phyloP scores from a whole-genome alignment of 768 basidiomycete genomes.

The Tephrocybe sp. region DNA sequence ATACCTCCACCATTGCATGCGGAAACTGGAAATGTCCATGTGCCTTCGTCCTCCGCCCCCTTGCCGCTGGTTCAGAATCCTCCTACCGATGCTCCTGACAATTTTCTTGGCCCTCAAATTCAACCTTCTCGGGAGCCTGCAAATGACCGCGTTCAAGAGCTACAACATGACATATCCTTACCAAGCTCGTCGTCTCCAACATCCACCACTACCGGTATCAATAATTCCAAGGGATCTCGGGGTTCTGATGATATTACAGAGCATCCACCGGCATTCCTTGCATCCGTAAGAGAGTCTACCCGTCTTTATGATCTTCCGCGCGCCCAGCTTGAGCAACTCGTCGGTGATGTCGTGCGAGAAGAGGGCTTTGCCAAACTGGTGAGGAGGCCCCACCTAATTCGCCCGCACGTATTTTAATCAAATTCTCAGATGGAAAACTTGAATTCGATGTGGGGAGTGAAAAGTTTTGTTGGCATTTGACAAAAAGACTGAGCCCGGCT shows the following conservation, averaged over 20 bases:
- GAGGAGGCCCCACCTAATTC: too few species aligned
- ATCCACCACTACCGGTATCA: slow-evolving; percentile 10
- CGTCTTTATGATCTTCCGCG: slow-evolving; percentile 55
- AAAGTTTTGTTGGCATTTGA: slow-evolving; percentile 32
- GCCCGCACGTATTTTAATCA: not conserved
- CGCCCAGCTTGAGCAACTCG: slow-evolving; percentile 52
- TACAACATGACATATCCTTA: slow-evolving; percentile 11
- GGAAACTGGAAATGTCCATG: slow-evolving; percentile 2
- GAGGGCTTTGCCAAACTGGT: slow-evolving; percentile 81
- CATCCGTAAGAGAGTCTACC: slow-evolving; percentile 43
- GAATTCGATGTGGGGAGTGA: slow-evolving; percentile 53
- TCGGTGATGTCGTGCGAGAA: slow-evolving; percentile 65
- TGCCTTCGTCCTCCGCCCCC: slow-evolving; percentile 3
- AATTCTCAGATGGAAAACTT: slow-evolving; percentile 48
- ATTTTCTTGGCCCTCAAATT: not conserved
- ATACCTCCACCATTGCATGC: slow-evolving; percentile 4
- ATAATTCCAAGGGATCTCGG: not conserved
- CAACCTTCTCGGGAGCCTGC: not conserved
- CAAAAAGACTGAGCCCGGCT: not conserved
- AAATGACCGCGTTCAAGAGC: slow-evolving; percentile 1
- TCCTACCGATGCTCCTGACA: not conserved
- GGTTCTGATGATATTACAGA: not conserved
- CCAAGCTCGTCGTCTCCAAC: slow-evolving; percentile 15
- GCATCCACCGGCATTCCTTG: slow-evolving; percentile 23
- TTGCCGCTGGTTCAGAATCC: not conserved